Evolutionary conservation across 495 filamentous ascomycete genomes (phyloP).

Genomic region (Aspergillus steynii): DNA sequence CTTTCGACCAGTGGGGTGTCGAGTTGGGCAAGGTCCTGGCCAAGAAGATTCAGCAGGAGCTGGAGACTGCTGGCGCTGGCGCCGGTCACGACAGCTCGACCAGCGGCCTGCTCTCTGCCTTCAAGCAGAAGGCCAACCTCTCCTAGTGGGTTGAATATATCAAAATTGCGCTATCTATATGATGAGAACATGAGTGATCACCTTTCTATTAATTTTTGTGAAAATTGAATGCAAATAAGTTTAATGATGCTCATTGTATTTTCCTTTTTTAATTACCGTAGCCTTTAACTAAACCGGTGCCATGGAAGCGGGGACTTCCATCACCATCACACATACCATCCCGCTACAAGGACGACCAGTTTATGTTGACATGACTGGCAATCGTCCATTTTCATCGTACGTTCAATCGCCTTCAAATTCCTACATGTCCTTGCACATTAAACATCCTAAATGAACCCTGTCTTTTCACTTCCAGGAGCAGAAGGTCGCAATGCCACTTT

Average conservation of each 20-base stretch:
- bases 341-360: no score
- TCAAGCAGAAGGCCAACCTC: slow-evolving; percentile 67
- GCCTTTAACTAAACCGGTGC: no score
- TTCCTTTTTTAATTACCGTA: not conserved
- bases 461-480: no score
- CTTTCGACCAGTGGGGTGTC: slow-evolving; percentile 99
- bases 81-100: slow-evolving; percentile 81
- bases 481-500: no score
- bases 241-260: not conserved
- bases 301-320: no score
- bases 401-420: no score
- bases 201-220: slow-evolving; percentile 13
- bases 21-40: slow-evolving; percentile 96
- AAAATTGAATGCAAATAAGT: slow-evolving; percentile 4
- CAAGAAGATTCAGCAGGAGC: slow-evolving; percentile 80
- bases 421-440: no score
- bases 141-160: slow-evolving; percentile 28
- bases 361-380: no score
- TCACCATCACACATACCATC: no score
- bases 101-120: slow-evolving; percentile 82
- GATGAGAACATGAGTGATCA: slow-evolving; percentile 27
- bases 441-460: no score
- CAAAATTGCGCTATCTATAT: slow-evolving; percentile 30
- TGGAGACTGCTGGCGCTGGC: slow-evolving; percentile 71
- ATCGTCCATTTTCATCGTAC: no score